These are phyloP conservation scores for Aspergillus sclerotiicarbonarius DNA, from an alignment of 495 filamentous ascomycete genomes.

Conservation along the genomic window DNA sequence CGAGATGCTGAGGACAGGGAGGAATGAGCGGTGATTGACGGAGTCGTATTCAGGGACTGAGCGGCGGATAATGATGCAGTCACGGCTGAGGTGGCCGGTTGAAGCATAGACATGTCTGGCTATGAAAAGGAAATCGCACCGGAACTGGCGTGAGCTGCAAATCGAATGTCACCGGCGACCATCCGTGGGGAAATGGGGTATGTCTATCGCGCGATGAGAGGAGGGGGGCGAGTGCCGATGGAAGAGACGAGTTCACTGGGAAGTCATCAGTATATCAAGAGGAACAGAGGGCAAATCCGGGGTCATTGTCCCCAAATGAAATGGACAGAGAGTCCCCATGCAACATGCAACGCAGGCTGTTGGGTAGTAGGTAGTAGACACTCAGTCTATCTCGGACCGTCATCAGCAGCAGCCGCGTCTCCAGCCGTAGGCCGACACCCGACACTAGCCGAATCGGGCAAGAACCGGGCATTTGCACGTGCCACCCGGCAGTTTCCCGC, in stretches of 20 bases:
- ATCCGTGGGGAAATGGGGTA: background rate
- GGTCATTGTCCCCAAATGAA: background rate
- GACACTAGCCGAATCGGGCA: conserved; percentile 1
- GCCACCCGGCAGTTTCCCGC: background rate
- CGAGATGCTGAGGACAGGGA: conserved; percentile 34
- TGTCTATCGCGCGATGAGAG: background rate
- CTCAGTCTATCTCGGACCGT: background rate
- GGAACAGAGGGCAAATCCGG: background rate
- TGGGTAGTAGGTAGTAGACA: background rate
- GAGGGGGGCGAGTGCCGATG: background rate
- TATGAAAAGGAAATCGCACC: background rate
- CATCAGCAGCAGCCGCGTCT: background rate
- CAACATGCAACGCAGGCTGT: background rate
- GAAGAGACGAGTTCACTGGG: background rate
- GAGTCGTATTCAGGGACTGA: conserved; percentile 22
- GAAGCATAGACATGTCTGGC: conserved; percentile 17
- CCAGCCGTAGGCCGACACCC: background rate
- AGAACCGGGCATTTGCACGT: background rate
- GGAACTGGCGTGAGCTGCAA: background rate
- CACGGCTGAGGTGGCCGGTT: conserved; percentile 9
- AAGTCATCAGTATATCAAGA: background rate
- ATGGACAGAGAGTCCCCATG: background rate
- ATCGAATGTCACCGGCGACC: background rate
- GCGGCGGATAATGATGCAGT: conserved; percentile 10
- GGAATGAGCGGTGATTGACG: conserved; percentile 20